Evolutionary conservation across 2,329 filamentous ascomycete genomes (phyloP).

Genomic region (Colletotrichum sublineola): DNA sequence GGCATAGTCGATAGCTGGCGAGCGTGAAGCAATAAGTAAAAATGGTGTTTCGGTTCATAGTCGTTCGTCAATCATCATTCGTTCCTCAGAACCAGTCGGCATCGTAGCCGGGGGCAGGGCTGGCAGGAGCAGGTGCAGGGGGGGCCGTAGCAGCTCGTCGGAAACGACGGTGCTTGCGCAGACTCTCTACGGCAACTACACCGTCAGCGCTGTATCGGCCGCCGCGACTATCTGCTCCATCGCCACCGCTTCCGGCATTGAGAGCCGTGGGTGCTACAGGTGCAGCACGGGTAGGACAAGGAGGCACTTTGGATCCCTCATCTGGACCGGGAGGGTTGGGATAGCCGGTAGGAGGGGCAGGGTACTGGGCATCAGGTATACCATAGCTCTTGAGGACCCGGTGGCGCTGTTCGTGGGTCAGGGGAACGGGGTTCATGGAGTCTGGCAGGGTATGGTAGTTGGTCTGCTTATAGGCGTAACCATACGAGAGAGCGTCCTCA

Average conservation of each 20-base stretch:
- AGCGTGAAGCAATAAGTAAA: too few relatives aligned
- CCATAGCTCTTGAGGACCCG: constrained; percentile 15
- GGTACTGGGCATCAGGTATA: constrained; percentile 34
- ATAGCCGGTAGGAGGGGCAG: constrained; percentile 25
- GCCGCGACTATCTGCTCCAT: background rate
- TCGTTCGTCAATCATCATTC: background rate
- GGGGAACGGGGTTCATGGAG: constrained; percentile 16
- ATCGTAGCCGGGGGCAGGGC: constrained; percentile 35
- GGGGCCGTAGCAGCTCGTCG: constrained; percentile 34
- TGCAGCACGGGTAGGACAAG: constrained; percentile 29
- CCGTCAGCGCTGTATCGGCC: background rate
- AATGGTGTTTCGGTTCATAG: background rate
- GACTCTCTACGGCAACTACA: constrained; percentile 13
- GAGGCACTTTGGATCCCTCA: constrained; percentile 14
- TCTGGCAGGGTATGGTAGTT: constrained; percentile 19
- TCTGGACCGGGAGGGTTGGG: constrained; percentile 25
- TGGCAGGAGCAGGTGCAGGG: constrained; percentile 19
- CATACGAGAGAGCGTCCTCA: constrained; percentile 30
- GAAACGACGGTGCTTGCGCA: constrained; percentile 35
- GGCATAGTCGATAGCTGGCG: background rate
- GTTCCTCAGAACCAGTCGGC: constrained; percentile 33
- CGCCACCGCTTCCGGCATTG: background rate
- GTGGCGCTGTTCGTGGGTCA: constrained; percentile 28
- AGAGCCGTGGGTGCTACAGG: background rate
- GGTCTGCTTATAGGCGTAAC: constrained; percentile 31